phyloP scores from a whole-genome alignment of 2,329 filamentous ascomycete genomes.

The Microdochium bolleyi region DNA sequence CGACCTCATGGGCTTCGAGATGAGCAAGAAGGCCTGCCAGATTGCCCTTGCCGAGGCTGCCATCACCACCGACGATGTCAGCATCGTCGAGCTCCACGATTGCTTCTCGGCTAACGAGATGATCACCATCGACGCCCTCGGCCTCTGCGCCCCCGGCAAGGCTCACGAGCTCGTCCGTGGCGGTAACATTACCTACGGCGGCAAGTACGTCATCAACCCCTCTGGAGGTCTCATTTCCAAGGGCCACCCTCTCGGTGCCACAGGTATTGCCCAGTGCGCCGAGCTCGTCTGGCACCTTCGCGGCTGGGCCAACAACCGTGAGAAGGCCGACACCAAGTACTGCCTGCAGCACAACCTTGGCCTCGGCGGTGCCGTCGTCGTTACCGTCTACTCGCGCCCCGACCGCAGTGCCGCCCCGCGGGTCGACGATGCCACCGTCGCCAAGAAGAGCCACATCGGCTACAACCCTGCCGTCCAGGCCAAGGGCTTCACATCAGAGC shows the following conservation, averaged over 20 bases:
- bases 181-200: conserved; percentile 89
- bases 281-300: conserved; percentile 93
- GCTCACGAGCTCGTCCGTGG: conserved; percentile 83
- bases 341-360: conserved; percentile 91
- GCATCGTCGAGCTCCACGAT: conserved; percentile 89
- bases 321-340: conserved; percentile 57
- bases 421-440: conserved; percentile 57
- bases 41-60: conserved; percentile 69
- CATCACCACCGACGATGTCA: conserved; percentile 59
- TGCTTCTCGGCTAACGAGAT: conserved; percentile 96
- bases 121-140: conserved; percentile 80
- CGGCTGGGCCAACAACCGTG: conserved; percentile 90
- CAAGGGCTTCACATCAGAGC: conserved; percentile 75
- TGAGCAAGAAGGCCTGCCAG: conserved; percentile 65
- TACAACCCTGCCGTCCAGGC: conserved; percentile 92
- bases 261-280: conserved; percentile 90
- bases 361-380: conserved; percentile 82
- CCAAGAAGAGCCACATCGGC: conserved; percentile 59
- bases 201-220: conserved; percentile 79
- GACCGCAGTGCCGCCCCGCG: conserved; percentile 60
- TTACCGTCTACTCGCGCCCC: conserved; percentile 79
- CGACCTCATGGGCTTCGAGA: conserved; percentile 82
- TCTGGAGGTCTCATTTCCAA: conserved; percentile 94
- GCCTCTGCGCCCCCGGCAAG: conserved; percentile 69
- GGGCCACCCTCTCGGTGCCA: conserved; percentile 89